Evolutionary conservation across 139 green algal species (phyloP), one percentile per base, ranked within the genome.

Genomic region (Auxenochlorella pyrenoidosa): DNA sequence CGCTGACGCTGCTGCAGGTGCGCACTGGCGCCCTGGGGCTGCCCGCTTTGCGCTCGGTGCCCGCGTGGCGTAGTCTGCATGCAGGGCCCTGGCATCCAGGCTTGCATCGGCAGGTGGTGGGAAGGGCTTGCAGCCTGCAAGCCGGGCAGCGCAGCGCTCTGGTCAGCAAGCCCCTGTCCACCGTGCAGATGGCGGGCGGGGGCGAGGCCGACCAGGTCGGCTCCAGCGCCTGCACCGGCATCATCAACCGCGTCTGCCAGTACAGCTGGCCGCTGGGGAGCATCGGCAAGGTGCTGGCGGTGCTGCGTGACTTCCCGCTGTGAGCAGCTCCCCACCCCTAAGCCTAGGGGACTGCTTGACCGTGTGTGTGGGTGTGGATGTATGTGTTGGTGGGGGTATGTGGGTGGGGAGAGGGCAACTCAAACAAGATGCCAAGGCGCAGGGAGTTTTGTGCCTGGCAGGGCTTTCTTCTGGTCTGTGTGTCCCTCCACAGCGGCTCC

Each of bases 271-370:
- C 79, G 32, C 51, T 84, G 60, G 24, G 3, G 30, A 34, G 41
- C 73, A 86, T 87, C 26, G 66, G 28, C 32, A 66, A 60, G 4
- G 65, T 85, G 41, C 65, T 90, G 65, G 66, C 79, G 3, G n/a
- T 44, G 5, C 86, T 90, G 41, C 79, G 86, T n/a, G 51, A 51
- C 34, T 86, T 87, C 65, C 86, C 79, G 22, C 65, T 90, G 86
- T 86, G 70, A 83, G 86, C 47, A 63, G 38, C 73, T 21, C 26
- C 18, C 34, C 70, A n/a, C n/a, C n/a, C n/a, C n/a, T n/a, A n/a
- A n/a, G n/a, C n/a, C n/a, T n/a, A n/a, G n/a, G n/a, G n/a, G n/a
- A n/a, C n/a, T n/a, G n/a, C n/a, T n/a, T n/a, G n/a, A n/a, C n/a
- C n/a, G n/a, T n/a, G n/a, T n/a, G n/a, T n/a, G n/a, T n/a, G n/a